Evolutionary conservation across 192 early-diverging fungal genomes (phyloP).

Genomic region (Backusella australiensis): DNA sequence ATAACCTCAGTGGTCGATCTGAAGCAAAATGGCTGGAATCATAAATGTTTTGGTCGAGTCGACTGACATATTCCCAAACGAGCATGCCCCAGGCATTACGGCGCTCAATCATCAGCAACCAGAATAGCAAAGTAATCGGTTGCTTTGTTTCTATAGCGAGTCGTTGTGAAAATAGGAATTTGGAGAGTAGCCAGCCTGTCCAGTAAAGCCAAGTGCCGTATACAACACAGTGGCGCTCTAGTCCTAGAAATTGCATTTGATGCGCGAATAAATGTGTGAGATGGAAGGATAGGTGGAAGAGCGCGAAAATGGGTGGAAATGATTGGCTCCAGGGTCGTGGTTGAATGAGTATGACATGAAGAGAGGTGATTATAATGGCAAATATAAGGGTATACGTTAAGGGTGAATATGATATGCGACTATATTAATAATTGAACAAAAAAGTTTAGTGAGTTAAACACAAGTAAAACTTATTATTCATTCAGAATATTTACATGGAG

Average conservation of each 20-base stretch:
- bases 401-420: constrained; percentile 35
- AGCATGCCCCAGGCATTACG: constrained; percentile 55
- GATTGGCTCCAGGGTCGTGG: constrained; percentile 23
- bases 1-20: background rate
- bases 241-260: constrained; percentile 33
- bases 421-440: background rate
- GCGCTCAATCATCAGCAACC: constrained; percentile 43
- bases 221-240: constrained; percentile 48
- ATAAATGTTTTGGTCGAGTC: constrained; percentile 43
- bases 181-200: constrained; percentile 51
- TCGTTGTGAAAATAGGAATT: constrained; percentile 44
- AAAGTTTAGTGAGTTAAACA: background rate
- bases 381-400: constrained; percentile 32
- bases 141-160: constrained; percentile 41
- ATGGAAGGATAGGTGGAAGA: constrained; percentile 41
- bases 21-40: background rate
- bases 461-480: background rate
- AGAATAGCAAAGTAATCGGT: constrained; percentile 44
- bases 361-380: constrained; percentile 14
- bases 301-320: constrained; percentile 30
- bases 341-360: constrained; percentile 12
- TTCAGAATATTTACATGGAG: background rate
- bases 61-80: constrained; percentile 48
- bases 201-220: constrained; percentile 58
- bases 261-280: constrained; percentile 43